These are phyloP conservation scores for Aristolochia californica DNA, from an alignment of 164 flowering plant genomes.

Conservation along the genomic window DNA sequence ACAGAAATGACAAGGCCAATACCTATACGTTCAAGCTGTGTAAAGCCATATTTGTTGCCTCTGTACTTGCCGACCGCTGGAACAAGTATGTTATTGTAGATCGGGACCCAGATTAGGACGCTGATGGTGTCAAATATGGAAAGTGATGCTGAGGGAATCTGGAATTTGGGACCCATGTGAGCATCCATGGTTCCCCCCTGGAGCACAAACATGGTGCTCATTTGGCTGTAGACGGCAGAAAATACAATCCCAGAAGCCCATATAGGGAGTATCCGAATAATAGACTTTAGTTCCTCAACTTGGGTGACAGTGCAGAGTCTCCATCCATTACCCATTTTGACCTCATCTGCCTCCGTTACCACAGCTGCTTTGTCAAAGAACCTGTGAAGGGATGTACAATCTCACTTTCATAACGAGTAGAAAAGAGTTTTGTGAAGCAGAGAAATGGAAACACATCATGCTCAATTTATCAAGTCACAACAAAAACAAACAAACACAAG, in stretches of 20 bases:
- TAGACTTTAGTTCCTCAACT: conserved; percentile 32
- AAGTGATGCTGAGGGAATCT: conserved; percentile 35
- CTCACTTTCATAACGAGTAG: too few relatives aligned
- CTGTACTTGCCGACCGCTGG: conserved; percentile 20
- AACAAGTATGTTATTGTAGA: conserved; percentile 19
- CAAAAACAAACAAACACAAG: too few relatives aligned
- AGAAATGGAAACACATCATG: too few relatives aligned
- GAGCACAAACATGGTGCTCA: conserved; percentile 33
- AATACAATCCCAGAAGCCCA: conserved; percentile 35
- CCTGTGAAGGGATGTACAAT: conserved; percentile 12
- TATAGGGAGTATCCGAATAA: conserved; percentile 29
- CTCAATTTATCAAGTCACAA: too few relatives aligned
- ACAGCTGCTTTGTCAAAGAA: conserved; percentile 40
- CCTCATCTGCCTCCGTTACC: conserved; percentile 11
- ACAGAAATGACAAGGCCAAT: conserved; percentile 31
- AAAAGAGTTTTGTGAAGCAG: too few relatives aligned
- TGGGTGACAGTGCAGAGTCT: conserved; percentile 34
- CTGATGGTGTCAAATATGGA: conserved; percentile 33
- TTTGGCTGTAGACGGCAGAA: conserved; percentile 30
- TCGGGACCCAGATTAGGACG: conserved; percentile 28
- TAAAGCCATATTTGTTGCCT: conserved; percentile 23
- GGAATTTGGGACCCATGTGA: conserved; percentile 22
- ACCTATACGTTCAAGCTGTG: conserved; percentile 34
- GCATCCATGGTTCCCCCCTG: conserved; percentile 36
- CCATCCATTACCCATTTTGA: conserved; percentile 22